Conservation (phyloP, 2,329 filamentous ascomycete species). For the Pseudogymnoascus sp. region DNA sequence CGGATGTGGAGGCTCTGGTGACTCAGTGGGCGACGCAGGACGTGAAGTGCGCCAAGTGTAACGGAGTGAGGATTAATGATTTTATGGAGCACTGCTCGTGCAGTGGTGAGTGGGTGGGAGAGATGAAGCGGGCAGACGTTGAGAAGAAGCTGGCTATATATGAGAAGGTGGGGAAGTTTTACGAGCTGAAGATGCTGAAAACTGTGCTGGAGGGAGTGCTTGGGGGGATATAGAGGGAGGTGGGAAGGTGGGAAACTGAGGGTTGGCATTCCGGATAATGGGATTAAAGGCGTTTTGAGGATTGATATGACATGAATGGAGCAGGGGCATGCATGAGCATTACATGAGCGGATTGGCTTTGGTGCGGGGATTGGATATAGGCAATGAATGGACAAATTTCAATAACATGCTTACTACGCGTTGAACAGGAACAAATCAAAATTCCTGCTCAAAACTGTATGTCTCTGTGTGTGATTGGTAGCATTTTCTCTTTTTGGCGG, state of each 20-base stretch:
- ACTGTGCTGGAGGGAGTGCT: constrained; percentile 63
- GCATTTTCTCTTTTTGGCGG: background rate
- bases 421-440: background rate
- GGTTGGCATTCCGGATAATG: background rate
- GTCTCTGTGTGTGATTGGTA: background rate
- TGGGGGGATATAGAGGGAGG: constrained; percentile 33
- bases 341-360: background rate
- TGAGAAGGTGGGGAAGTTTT: constrained; percentile 67
- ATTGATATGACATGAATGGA: background rate
- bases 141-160: constrained; percentile 61
- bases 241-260: background rate
- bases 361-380: background rate
- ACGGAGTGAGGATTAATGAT: constrained; percentile 75
- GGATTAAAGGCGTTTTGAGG: constrained; percentile 2
- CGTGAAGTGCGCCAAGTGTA: constrained; percentile 66
- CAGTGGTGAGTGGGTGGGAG: constrained; percentile 75
- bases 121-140: constrained; percentile 60
- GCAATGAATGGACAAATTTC: background rate
- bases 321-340: background rate
- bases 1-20: constrained; percentile 64
- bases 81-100: constrained; percentile 97
- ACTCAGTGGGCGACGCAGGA: constrained; percentile 86
- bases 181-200: constrained; percentile 73
- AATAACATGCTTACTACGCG: background rate
- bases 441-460: background rate